Evolutionary conservation across 306 rosid genomes (phyloP).

Genomic region (Erythrophleum fordii): DNA sequence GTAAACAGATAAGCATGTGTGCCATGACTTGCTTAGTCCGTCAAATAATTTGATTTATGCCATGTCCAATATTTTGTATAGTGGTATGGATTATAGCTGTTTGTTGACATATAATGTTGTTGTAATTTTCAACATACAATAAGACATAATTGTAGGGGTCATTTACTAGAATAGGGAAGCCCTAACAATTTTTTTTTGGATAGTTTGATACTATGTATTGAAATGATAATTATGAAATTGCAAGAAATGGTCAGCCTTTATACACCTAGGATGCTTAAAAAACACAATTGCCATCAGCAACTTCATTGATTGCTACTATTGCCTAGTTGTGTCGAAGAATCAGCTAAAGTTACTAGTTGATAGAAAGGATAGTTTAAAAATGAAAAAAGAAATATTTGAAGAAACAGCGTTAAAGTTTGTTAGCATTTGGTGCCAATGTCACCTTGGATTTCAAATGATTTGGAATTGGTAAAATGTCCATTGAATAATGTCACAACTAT

Average conservation of each 20-base stretch:
- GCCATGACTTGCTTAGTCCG: constrained; percentile 12
- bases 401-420: neutral
- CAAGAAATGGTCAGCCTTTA: neutral
- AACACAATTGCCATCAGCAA: neutral
- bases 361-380: neutral
- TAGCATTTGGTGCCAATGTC: neutral
- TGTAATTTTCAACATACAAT: neutral
- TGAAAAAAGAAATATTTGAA: neutral
- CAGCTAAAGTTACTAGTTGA: neutral
- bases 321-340: constrained; percentile 25
- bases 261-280: neutral
- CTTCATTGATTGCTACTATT: constrained; percentile 8
- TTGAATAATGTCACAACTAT: neutral
- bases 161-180: too few species aligned
- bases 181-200: too few species aligned
- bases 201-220: neutral
- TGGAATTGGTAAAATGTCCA: neutral
- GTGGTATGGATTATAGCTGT: neutral
- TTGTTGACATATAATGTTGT: neutral
- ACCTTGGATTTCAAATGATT: neutral
- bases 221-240: constrained; percentile 19
- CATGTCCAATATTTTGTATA: neutral
- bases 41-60: constrained; percentile 10
- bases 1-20: constrained; percentile 5
- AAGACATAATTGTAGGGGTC: neutral